phyloP scores from a whole-genome alignment of 257 asterid species.

The Leptodermis oblonga region DNA sequence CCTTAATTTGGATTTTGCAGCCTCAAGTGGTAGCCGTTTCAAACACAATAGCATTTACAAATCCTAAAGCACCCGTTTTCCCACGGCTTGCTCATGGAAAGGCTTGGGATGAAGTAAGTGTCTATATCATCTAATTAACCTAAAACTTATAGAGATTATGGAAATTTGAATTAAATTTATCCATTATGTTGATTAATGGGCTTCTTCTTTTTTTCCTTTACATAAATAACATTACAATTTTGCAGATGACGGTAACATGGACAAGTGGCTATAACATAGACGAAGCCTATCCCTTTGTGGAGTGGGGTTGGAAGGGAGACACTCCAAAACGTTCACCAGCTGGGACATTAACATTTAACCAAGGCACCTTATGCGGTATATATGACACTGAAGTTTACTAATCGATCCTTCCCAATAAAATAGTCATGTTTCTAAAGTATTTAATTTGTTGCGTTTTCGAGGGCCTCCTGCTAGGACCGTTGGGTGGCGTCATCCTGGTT shows the following conservation, averaged over 20 bases:
- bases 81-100: conserved; percentile 95
- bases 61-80: conserved; percentile 78
- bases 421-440: background rate
- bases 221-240: background rate
- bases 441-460: conserved; percentile 7
- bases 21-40: conserved; percentile 65
- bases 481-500: conserved; percentile 99
- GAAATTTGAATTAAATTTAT: background rate
- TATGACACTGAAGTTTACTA: background rate
- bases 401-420: background rate
- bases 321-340: conserved; percentile 46
- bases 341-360: conserved; percentile 69
- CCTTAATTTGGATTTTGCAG: too few relatives aligned
- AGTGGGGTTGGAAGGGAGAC: conserved; percentile 58
- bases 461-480: conserved; percentile 94
- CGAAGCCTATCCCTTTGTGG: conserved; percentile 72
- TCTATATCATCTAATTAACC: background rate
- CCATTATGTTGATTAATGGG: too few relatives aligned
- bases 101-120: conserved; percentile 79
- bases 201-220: too few relatives aligned
- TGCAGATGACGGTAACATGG: conserved; percentile 89
- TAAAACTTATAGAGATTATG: background rate
- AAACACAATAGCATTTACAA: conserved; percentile 56
- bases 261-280: conserved; percentile 81
- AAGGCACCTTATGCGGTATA: conserved; percentile 87